Base-by-base conservation (phyloP, 192 early-diverging fungal species). In the Coemansia nantahalensis region DNA sequence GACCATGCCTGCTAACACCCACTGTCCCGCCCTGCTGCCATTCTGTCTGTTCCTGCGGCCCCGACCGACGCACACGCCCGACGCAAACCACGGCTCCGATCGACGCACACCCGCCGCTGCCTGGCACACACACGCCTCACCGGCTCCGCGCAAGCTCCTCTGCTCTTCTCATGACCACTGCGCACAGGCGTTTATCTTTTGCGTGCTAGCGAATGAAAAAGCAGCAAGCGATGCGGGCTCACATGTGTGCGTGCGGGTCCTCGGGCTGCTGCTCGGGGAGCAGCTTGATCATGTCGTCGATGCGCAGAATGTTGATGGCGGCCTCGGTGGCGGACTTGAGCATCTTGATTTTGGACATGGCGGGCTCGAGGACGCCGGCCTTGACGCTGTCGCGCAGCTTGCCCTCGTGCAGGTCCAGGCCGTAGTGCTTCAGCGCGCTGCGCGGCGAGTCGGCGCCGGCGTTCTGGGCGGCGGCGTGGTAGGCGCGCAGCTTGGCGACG, bases 291-390 rank as follows among this genome's bases (percentile, higher is more conserved):
- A 90, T 85, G 56, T 90, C 89, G 67, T 99, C 97, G 52, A 99
- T 97, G 54, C 97, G 83, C 54, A 99, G 80, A 61, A 99, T 89
- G 56, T 94, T 90, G 65, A 99, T 90, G 23, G 97, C 97, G 37
- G 97, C 94, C 75, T 99, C 97, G 14, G 97, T 99, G 17, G 97
- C 97, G 14, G 91, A 90, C 77, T 96, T 95, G 52, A 99, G 80
- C 42, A 88, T 90, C 81, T 93, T 96, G 76, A 99, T 88, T 79
- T 99, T 99, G 61, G 90, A 92, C 84, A 99, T 91, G 36, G 93
- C 90, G 14, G 97, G 97, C 64, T 99, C 97, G 53, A 99, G 79
- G 4, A 99, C 91, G 34, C 97, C 97, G 17, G 93, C 90, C 39
- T 83, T 77, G 46, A 97, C 76, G 74, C 97, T 99, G 58, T 99